A percentile compares a stretch with the other conserved stretches of the same genome.
Conservation (phyloP, 1,284 basidiomycete genomes). For the Cryptococcus depauperatus region DNA sequence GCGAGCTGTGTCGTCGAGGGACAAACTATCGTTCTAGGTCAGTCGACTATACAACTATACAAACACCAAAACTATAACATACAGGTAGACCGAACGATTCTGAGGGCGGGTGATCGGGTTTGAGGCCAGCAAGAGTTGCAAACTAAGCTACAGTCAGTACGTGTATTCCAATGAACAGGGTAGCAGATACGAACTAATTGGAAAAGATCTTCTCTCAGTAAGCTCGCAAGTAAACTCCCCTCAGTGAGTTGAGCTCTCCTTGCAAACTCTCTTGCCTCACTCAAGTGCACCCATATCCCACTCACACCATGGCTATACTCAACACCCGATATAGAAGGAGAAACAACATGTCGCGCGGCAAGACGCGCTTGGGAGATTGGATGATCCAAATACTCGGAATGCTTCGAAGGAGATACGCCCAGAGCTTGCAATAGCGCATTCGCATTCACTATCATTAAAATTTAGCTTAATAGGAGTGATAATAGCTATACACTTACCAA, state of each 20-base stretch:
- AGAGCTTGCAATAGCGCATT: slow-evolving; percentile 34
- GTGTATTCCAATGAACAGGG: neutral
- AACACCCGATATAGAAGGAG: slow-evolving; percentile 12
- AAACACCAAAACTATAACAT: no score
- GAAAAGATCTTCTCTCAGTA: slow-evolving; percentile 36
- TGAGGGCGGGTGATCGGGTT: slow-evolving; percentile 28
- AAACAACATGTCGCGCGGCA: slow-evolving; percentile 22
- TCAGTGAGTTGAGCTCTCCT: slow-evolving; percentile 18
- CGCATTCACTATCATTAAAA: slow-evolving; percentile 28
- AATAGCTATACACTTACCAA: slow-evolving; percentile 22
- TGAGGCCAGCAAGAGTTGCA: slow-evolving; percentile 29
- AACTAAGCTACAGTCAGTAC: slow-evolving; percentile 15
- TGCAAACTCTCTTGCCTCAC: slow-evolving; percentile 29
- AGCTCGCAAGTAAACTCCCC: slow-evolving; percentile 19
- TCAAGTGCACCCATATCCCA: slow-evolving; percentile 34
- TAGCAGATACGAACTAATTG: slow-evolving; percentile 9
- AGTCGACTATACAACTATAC: neutral
- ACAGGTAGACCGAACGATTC: slow-evolving; percentile 31
- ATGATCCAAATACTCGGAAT: slow-evolving; percentile 23
- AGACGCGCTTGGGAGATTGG: slow-evolving; percentile 19
- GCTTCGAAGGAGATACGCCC: slow-evolving; percentile 21
- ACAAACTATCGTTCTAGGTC: slow-evolving; percentile 7
- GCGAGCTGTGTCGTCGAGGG: slow-evolving; percentile 6
- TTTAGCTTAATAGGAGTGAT: no score
- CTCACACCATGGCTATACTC: slow-evolving; percentile 30